Evolutionary conservation across 306 rosid genomes (phyloP), one percentile per base, ranked within the genome.

Genomic region (Prunus campanulata): DNA sequence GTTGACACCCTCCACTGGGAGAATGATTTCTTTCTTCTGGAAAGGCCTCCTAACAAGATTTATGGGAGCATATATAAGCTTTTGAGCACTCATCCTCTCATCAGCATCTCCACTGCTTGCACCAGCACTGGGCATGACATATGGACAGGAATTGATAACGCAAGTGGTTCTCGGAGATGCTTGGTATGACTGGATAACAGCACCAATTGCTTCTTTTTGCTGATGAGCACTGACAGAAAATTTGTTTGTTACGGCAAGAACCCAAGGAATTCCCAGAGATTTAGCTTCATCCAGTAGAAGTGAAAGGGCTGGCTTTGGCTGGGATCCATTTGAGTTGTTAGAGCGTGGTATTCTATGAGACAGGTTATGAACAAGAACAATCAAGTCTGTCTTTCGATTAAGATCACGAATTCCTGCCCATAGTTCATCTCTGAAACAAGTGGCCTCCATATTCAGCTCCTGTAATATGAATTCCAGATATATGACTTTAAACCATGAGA

Each of bases 221-320:
- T 88, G 93, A 85, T 92, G 96, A 50, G 98, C 98, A 76, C 97
- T 95, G 50, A 95, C 97, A 55, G 98, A 90, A 78, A 95, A 95
- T 82, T 90, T 95, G 81, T 95, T 95, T 62, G 98, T 95, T 77
- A 95, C 83, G 60, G 98, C 98, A 79, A 95, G 97, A 66, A 95
- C 91, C 97, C 98, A 95, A 44, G 97, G 98, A 74, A 95, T 89
- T 79, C 98, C 98, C 74, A 95, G 91, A 70, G 96, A 78, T 79
- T 92, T 95, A n/a, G 97, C 98, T 83, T 95, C 97, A 74, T 92
- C 98, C 85, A 95, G 79, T 79, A 95, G 84, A 74, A 95, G 88
- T 27, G 95, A 84, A 50, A 95, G 89, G 80, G 89, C 97, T 0
- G 97, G 96, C 86, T 78, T 90, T 48, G 86, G 92, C 75, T 80